phyloP scores from a whole-genome alignment of 1,139 yeast species.

The Blastobotrys petasosporus region DNA sequence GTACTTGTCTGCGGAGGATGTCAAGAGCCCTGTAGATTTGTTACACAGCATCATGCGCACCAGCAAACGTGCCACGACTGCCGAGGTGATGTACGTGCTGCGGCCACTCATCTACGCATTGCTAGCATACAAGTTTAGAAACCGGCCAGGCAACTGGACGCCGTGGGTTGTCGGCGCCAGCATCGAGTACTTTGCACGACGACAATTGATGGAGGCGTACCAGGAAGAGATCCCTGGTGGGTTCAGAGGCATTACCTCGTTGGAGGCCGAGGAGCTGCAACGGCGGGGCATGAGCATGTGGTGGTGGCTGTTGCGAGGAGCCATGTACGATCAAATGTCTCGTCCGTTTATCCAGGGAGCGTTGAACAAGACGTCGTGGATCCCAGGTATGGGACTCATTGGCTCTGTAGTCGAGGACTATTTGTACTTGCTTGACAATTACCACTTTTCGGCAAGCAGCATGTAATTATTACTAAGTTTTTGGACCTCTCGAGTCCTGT shows the following conservation, averaged over 20 bases:
- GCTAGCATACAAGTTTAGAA: conserved; percentile 27
- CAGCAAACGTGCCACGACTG: conserved; percentile 27
- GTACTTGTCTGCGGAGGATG: conserved; percentile 33
- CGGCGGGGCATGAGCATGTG: conserved; percentile 30
- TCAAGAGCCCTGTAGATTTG: conserved; percentile 31
- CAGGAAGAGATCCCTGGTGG: conserved; percentile 27
- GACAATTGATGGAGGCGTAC: conserved; percentile 21
- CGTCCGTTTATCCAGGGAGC: conserved; percentile 30
- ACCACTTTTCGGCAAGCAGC: conserved; percentile 34
- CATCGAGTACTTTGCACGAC: conserved; percentile 33
- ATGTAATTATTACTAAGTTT: conserved; percentile 15
- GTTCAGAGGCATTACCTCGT: conserved; percentile 27
- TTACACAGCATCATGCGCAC: conserved; percentile 20
- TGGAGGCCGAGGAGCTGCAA: conserved; percentile 34
- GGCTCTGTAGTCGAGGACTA: conserved; percentile 36
- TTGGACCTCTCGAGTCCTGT: background rate
- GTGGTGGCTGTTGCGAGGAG: conserved; percentile 40
- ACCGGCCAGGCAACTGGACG: conserved; percentile 31
- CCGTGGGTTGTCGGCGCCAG: conserved; percentile 39
- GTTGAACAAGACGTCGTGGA: conserved; percentile 22
- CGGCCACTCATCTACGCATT: conserved; percentile 37
- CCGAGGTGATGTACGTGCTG: conserved; percentile 34
- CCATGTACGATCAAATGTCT: conserved; percentile 34
- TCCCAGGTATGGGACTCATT: conserved; percentile 33
- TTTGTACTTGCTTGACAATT: conserved; percentile 36